Evolutionary conservation across 495 filamentous ascomycete species (phyloP), one percentile per base, ranked within the genome.

Genomic region (Lichina pygmaea): DNA sequence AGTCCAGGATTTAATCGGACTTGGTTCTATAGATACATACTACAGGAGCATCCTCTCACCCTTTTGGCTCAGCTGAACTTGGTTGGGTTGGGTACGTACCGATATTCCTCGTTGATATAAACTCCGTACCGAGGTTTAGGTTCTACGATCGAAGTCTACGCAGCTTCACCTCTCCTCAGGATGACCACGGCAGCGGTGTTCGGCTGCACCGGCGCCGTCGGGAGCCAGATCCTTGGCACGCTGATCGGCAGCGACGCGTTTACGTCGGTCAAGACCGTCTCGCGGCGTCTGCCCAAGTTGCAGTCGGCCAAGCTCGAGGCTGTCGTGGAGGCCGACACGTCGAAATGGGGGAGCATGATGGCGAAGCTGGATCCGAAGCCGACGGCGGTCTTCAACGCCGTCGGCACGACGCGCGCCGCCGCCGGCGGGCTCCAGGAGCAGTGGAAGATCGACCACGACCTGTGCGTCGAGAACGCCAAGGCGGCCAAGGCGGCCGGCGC

Each of bases 171-270:
- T 24, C 2, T 24, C 24, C 24, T 24, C 4, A 44, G 43, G 7
- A 58, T 64, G 52, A 57, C 64, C 11, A 57, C 62, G 31, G 63
- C 62, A 50, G 62, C 66, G 40, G 51, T 75, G 38, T 61, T 74
- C 45, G 71, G 71, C 50, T 62, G 60, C 45, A 75, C 71, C 13
- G 71, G 71, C 51, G 64, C 70, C 9, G 62, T 66, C 3, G 74
- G 73, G 46, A 62, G 60, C 38, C 56, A 70, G 48, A 73, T 77
- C 53, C 62, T 77, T 30, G 56, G 58, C 34, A 67, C 65, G 7
- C 63, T 76, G 30, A 62, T 78, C 42, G 47, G 59, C 13, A 52
- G 45, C 46, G 58, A 65, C 41, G 46, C 57, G 41, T 57, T 61
- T 49, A 52, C 60, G 40, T 56, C 62, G 2, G 59, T 77, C 44